Base-by-base conservation (phyloP, 2,329 filamentous ascomycete genomes). In the Alternaria sp. region DNA sequence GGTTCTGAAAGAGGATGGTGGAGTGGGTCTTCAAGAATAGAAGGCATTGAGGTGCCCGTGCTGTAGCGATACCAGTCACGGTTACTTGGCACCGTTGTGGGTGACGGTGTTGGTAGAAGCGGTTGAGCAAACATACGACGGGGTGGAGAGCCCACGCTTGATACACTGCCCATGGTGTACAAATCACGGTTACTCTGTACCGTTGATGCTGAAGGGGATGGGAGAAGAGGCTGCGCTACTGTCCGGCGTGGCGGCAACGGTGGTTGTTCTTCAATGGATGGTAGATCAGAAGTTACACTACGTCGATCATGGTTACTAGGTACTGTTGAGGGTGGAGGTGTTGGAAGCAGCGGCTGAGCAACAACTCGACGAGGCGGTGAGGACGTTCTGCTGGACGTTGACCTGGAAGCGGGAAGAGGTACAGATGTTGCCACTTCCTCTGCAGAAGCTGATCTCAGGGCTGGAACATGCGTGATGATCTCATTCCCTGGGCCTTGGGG, bases 261-360 rank as follows among this genome's bases (percentile, higher is more conserved):
- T 50, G 64, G 65, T 14, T 44, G 54, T 4, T 71, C 68, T 18
- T 69, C 66, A 7, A 70, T 78, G 4, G 76, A 64, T 3, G 71
- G 64, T 65, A 72, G 66, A 57, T 63, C 73, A 27, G 68, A 64
- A 12, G 65, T 59, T 25, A 67, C 63, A 48, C 71, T 75, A 51
- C 50, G 65, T 45, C 69, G 62, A 48, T 73, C 70, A 30, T 67
- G 58, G 5, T 62, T 58, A 45, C 66, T 70, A 5, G 69, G 68
- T 2, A 73, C 67, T 9, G 69, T 75, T 7, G 74, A 75, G 1
- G 75, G 63, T 0, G 75, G 69, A 8, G 76, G 75, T 4, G 73
- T 67, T n/a, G 74, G 75, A 11, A 78, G 67, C 7, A 77, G 65
- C 11, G 75, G 74, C 41, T 70, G 64, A 11, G 75, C 74, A 16